Percentiles rank a stretch among this genome's conserved stretches.
phyloP scores from a whole-genome alignment of 2,329 filamentous ascomycete genomes.

The Thermothelomyces thermophilus region DNA sequence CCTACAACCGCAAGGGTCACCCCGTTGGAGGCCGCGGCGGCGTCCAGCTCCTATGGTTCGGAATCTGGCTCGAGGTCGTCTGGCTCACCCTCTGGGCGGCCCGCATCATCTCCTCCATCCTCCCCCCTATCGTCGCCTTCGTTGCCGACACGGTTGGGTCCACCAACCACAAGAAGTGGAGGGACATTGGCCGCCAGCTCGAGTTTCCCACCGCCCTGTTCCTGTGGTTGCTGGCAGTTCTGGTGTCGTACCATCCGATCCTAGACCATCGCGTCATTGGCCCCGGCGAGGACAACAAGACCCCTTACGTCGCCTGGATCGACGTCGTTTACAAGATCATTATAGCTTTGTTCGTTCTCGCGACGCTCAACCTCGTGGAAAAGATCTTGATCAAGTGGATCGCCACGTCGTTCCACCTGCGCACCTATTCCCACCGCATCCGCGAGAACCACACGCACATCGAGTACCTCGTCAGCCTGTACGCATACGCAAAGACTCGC shows the following conservation, averaged over 20 bases:
- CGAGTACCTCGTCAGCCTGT: conserved; percentile 47
- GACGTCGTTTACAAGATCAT: conserved; percentile 76
- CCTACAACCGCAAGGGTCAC: conserved; percentile 32
- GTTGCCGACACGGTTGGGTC: conserved; percentile 68
- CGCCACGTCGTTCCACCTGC: conserved; percentile 82
- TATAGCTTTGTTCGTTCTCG: conserved; percentile 73
- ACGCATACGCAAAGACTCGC: conserved; percentile 70
- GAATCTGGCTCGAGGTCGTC: conserved; percentile 88
- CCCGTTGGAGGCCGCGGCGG: conserved; percentile 61
- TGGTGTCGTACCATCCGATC: conserved; percentile 79
- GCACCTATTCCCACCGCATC: conserved; percentile 86
- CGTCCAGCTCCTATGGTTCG: conserved; percentile 81
- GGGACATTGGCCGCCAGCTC: conserved; percentile 76
- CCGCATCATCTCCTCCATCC: conserved; percentile 45
- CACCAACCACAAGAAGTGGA: conserved; percentile 88
- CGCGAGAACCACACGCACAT: conserved; percentile 79
- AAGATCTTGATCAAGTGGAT: conserved; percentile 95
- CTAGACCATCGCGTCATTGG: conserved; percentile 49
- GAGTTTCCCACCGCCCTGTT: conserved; percentile 83
- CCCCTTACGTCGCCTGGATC: conserved; percentile 60
- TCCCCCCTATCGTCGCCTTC: conserved; percentile 41
- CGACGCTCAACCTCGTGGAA: conserved; percentile 75
- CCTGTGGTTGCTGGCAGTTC: conserved; percentile 83
- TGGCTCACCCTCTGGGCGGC: conserved; percentile 87
- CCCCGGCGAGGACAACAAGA: conserved; percentile 38